phyloP scores from a whole-genome alignment of 176 grass and related monocot species.

The Avena insularis region DNA sequence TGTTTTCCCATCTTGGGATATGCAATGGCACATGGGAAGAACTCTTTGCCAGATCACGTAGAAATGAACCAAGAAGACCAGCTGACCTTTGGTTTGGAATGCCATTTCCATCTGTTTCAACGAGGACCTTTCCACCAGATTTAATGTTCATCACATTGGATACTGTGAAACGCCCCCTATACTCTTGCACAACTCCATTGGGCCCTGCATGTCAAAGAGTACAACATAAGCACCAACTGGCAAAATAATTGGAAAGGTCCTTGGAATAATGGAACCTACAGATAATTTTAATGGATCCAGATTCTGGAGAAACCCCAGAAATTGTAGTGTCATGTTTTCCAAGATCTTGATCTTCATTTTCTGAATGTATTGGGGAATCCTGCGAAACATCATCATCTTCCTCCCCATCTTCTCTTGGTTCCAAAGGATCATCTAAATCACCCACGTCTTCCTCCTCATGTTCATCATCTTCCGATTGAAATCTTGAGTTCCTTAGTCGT shows the following conservation, averaged over 20 bases:
- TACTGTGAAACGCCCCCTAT: not conserved
- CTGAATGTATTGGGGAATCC: too few species aligned
- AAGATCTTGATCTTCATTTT: not conserved
- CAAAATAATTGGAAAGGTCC: not conserved
- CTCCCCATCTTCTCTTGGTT: too few species aligned
- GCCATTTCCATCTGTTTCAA: not conserved
- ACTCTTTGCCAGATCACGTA: not conserved
- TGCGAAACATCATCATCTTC: too few species aligned
- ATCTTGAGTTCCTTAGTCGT: not conserved
- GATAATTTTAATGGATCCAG: not conserved
- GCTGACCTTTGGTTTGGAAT: constrained; percentile 2
- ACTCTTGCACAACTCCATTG: not conserved
- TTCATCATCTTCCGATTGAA: not conserved
- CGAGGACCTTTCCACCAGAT: not conserved
- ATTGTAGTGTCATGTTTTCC: not conserved
- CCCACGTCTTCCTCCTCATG: not conserved
- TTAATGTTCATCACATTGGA: not conserved
- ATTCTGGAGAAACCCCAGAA: not conserved
- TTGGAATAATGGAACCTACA: not conserved
- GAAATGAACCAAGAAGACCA: not conserved
- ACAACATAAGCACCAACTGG: not conserved
- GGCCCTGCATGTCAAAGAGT: not conserved
- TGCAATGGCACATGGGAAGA: too few species aligned
- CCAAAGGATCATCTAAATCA: too few species aligned
- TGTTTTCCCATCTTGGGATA: too few species aligned